Conservation (phyloP, 108 stramenopile genomes). For the Fistulifera solaris region DNA sequence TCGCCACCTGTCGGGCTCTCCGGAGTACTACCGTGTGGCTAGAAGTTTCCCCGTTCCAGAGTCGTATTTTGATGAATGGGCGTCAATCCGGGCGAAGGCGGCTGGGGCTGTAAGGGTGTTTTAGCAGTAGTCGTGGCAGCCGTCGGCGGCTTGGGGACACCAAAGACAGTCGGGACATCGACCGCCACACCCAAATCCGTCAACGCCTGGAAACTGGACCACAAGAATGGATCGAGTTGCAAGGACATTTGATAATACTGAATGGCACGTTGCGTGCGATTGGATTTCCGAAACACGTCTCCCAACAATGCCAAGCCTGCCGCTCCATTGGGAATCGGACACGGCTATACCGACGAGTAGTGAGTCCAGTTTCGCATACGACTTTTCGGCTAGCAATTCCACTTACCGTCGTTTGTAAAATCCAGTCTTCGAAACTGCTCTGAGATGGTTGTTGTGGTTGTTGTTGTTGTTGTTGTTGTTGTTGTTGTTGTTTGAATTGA, state of each 20-base stretch:
- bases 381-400: not conserved
- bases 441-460: slow-evolving; percentile 6
- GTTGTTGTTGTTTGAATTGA: slow-evolving; percentile 25
- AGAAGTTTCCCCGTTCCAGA: not conserved
- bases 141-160: slow-evolving; percentile 20
- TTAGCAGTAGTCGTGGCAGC: slow-evolving; percentile 17
- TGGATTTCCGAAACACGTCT: slow-evolving; percentile 63
- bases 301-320: slow-evolving; percentile 80
- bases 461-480: slow-evolving; percentile 2
- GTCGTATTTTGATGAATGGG: slow-evolving; percentile 21
- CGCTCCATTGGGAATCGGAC: slow-evolving; percentile 82
- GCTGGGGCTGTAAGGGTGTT: slow-evolving; percentile 14
- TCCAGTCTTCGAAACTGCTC: slow-evolving; percentile 72
- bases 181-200: slow-evolving; percentile 68
- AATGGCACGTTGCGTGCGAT: slow-evolving; percentile 65
- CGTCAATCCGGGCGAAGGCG: slow-evolving; percentile 32
- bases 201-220: slow-evolving; percentile 71
- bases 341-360: slow-evolving; percentile 15
- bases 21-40: slow-evolving; percentile 9
- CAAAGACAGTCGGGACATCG: slow-evolving; percentile 64
- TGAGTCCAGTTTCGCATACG: not conserved
- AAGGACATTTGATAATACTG: slow-evolving; percentile 59
- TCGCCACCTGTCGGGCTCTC: slow-evolving; percentile 40
- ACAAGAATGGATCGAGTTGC: slow-evolving; percentile 78
- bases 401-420: slow-evolving; percentile 26